Percentiles rank a stretch among this genome's conserved stretches.
Evolutionary conservation across 192 early-diverging fungal species (phyloP).

Genomic region (Podila minutissima): DNA sequence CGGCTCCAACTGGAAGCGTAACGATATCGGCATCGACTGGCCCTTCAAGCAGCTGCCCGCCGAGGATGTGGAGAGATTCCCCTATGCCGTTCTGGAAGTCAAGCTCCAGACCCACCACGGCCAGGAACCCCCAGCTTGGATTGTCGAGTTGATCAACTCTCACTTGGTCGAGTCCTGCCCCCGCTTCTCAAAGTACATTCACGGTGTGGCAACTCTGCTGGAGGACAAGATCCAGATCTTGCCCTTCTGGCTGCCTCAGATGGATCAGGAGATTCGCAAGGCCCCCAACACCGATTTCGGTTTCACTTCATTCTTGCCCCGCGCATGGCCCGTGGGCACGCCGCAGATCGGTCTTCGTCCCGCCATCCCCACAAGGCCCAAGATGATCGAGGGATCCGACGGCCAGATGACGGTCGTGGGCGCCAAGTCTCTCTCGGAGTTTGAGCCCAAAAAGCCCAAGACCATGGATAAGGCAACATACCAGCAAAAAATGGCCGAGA

Average conservation of each 20-base stretch:
- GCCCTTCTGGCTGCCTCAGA: slow-evolving; percentile 67
- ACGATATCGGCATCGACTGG: slow-evolving; percentile 80
- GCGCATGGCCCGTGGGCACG: slow-evolving; percentile 43
- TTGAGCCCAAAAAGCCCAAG: slow-evolving; percentile 50
- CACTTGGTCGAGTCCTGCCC: slow-evolving; percentile 85
- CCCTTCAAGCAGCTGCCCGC: slow-evolving; percentile 79
- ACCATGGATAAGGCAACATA: slow-evolving; percentile 51
- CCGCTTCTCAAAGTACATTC: slow-evolving; percentile 88
- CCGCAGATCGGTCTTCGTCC: slow-evolving; percentile 27
- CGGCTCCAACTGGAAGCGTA: slow-evolving; percentile 89
- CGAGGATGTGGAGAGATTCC: slow-evolving; percentile 85
- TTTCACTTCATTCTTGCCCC: slow-evolving; percentile 23
- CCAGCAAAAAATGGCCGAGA: slow-evolving; percentile 44
- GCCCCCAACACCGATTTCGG: slow-evolving; percentile 49
- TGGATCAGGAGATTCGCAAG: slow-evolving; percentile 52
- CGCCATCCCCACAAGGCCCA: slow-evolving; percentile 7
- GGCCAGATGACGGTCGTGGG: slow-evolving; percentile 6
- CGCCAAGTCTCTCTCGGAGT: slow-evolving; percentile 46
- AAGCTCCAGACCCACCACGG: slow-evolving; percentile 82
- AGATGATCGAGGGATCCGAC: slow-evolving; percentile 18
- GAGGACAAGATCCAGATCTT: slow-evolving; percentile 67
- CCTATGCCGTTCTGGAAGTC: slow-evolving; percentile 94
- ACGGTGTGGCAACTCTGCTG: slow-evolving; percentile 80
- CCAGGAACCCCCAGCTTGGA: slow-evolving; percentile 81
- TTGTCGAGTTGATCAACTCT: slow-evolving; percentile 75